Evolutionary conservation across 2,329 filamentous ascomycete species (phyloP).

Genomic region (Pestalotiopsis sp.): DNA sequence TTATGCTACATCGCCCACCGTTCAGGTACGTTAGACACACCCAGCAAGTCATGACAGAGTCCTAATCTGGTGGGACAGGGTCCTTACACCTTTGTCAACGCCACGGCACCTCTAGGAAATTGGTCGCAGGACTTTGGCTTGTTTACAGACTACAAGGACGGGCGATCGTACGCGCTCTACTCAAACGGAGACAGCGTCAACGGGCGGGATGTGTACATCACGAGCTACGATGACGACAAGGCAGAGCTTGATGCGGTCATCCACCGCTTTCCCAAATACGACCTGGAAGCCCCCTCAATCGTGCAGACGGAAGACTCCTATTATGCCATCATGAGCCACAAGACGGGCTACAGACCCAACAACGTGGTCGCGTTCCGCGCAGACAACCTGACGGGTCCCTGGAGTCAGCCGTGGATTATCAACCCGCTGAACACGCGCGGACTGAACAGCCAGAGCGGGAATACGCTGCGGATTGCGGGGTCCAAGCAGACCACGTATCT

Average conservation of each 20-base stretch:
- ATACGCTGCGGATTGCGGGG: slow-evolving; percentile 49
- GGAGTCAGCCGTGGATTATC: slow-evolving; percentile 58
- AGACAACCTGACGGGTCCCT: slow-evolving; percentile 50
- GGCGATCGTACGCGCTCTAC: slow-evolving; percentile 58
- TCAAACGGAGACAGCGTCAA: slow-evolving; percentile 59
- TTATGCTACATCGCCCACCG: slow-evolving; percentile 49
- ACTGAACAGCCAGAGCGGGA: slow-evolving; percentile 56
- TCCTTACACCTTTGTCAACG: slow-evolving; percentile 57
- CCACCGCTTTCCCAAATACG: slow-evolving; percentile 60
- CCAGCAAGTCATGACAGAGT: neutral
- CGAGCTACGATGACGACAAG: slow-evolving; percentile 53
- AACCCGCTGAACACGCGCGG: slow-evolving; percentile 52
- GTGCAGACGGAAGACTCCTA: slow-evolving; percentile 63
- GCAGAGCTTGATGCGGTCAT: slow-evolving; percentile 54
- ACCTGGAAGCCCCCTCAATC: slow-evolving; percentile 63
- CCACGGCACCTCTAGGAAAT: slow-evolving; percentile 58
- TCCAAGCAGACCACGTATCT: slow-evolving; percentile 51
- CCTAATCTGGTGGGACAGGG: slow-evolving; percentile 40
- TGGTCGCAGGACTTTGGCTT: slow-evolving; percentile 66
- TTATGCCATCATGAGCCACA: slow-evolving; percentile 64
- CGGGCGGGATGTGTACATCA: slow-evolving; percentile 60
- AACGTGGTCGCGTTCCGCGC: slow-evolving; percentile 61
- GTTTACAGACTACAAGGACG: slow-evolving; percentile 62
- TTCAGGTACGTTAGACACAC: neutral
- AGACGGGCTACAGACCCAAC: slow-evolving; percentile 65